Evolutionary conservation across 2,329 filamentous ascomycete genomes (phyloP).

Genomic region (Aspergillus sp.): DNA sequence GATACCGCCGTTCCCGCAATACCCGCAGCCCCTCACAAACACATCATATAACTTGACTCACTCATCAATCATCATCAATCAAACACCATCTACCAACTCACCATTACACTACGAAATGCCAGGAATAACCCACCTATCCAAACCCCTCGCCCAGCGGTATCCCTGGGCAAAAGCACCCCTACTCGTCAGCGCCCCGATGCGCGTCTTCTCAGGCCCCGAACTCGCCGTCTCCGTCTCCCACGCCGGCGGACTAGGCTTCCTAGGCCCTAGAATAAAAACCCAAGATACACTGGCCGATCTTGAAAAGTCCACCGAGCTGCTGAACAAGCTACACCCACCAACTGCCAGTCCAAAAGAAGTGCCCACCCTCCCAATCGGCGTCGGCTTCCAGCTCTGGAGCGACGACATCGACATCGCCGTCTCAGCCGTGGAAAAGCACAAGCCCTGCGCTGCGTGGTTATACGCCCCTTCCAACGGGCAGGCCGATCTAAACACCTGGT

Average conservation of each 20-base stretch:
- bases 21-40: no score
- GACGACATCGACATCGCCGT: constrained; percentile 34
- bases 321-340: constrained; percentile 17
- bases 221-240: constrained; percentile 63
- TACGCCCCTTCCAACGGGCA: constrained; percentile 36
- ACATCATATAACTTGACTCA: no score
- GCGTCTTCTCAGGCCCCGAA: constrained; percentile 58
- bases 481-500: constrained; percentile 48
- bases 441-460: constrained; percentile 45
- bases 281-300: constrained; percentile 32
- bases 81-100: no score
- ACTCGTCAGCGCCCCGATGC: constrained; percentile 69
- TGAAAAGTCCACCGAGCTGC: constrained; percentile 28
- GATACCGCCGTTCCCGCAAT: no score
- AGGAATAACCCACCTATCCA: neutral
- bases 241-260: constrained; percentile 57
- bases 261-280: constrained; percentile 55
- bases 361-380: constrained; percentile 36
- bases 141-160: constrained; percentile 37
- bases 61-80: no score
- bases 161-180: constrained; percentile 63
- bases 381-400: constrained; percentile 45
- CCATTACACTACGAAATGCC: neutral
- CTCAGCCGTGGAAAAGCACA: constrained; percentile 31
- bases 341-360: no score